Base-by-base conservation (phyloP, 768 basidiomycete species). In the Sarcomyxa edulis region DNA sequence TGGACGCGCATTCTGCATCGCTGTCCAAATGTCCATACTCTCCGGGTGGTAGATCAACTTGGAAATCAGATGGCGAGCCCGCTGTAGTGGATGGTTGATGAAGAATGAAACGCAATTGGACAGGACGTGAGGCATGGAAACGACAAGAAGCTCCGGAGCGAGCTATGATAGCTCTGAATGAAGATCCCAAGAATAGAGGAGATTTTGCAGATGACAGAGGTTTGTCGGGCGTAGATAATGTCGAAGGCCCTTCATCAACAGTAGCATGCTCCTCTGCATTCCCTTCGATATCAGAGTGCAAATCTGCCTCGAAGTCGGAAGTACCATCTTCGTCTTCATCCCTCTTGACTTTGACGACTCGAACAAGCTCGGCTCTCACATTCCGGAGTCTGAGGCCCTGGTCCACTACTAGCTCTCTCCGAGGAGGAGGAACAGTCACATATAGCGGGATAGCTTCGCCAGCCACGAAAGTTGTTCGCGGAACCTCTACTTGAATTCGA, bases 101-200 rank as follows among this genome's bases (percentile, higher is more conserved):
- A 11, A 97, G 67, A 20, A 94, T 65, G 43, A 97, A 86, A 3
- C 91, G 78, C 26, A 90, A 69, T 47, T 73, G 84, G 43, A 93
- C 74, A 3, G 84, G 72, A 10, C 73, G 74, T 31, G 76, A 71
- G 1, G 81, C 76, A 48, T 96, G 92, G 55, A 96, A 92, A 32
- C 91, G 81, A 56, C 91, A 92, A 14, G 90, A 84, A 29, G 92
- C 93, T 32, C 95, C 95, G 10, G 93, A 92, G 6, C 84, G 76
- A 9, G 90, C 81, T 19, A 97, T 66, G 35, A 82, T 68, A 3
- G 71, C 67, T 26, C 68, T 63, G 47, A 74, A 72, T 28, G 67
- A 60, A 12, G 70, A 61, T 20, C 66, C 64, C 14, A 61, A 47
- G 43, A 64, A 64, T 14, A 60, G 45, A 16, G 66, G 61, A n/a